Percentiles rank a stretch among this genome's conserved stretches.
These are phyloP conservation scores for Malania oleifera DNA, from an alignment of 164 flowering plant genomes.

Conservation along the genomic window DNA sequence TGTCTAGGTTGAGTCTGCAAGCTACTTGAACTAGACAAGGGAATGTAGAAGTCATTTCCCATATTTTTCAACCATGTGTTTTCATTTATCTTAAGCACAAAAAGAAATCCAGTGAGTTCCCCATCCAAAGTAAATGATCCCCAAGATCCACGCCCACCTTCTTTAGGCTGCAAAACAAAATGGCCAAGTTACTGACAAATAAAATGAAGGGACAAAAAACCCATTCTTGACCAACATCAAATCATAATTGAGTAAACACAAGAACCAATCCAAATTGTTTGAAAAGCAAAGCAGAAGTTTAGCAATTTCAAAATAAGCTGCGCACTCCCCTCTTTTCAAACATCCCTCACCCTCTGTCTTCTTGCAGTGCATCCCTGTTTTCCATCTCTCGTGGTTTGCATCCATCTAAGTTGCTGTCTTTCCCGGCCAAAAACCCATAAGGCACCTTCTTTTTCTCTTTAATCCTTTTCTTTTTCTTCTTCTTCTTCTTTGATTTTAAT, in stretches of 20 bases:
- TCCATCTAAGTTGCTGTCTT: no score
- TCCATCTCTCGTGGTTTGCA: no score
- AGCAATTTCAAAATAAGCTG: no score
- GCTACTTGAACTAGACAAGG: constrained; percentile 39
- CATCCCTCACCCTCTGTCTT: no score
- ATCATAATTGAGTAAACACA: not conserved
- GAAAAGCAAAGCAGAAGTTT: not conserved
- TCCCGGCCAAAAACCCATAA: no score
- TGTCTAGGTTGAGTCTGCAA: constrained; percentile 10
- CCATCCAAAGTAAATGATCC: constrained; percentile 63
- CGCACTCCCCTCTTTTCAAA: no score
- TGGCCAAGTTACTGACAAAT: constrained; percentile 1
- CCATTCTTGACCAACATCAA: not conserved
- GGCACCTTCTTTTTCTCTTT: no score
- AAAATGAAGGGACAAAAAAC: not conserved
- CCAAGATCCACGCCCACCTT: constrained; percentile 47
- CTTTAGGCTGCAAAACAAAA: constrained; percentile 53
- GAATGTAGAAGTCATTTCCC: constrained; percentile 78
- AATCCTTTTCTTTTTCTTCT: no score
- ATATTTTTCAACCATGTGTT: constrained; percentile 64
- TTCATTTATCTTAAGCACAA: constrained; percentile 77
- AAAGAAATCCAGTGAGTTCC: constrained; percentile 55
- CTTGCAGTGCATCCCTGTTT: no score
- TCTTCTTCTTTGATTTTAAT: no score
- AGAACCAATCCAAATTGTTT: not conserved